Base-by-base conservation (phyloP, 148 eudicot genomes). In the Rheum nobile region DNA sequence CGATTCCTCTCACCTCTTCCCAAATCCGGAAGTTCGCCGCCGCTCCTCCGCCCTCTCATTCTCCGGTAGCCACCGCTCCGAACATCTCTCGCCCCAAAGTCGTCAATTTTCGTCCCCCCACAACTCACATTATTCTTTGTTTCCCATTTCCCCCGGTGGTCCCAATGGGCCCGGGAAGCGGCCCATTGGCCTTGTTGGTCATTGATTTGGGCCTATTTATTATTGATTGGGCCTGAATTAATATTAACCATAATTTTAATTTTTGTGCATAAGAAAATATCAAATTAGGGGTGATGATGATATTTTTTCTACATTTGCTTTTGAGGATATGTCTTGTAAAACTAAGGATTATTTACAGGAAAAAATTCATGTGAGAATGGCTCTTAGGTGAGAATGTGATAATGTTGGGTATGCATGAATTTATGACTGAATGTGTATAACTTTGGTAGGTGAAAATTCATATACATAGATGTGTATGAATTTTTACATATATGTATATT, bases 11-110 rank as follows among this genome's bases (percentile, higher is more conserved):
- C 61, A 12, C 67, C 35, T 57, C 67, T 16, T 32, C 70, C 6
- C 41, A 34, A 65, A 32, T 17, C 21, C 22, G 70, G 6, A 7
- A 73, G 41, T 52, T 24, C 38, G 22, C 72, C 68, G 37, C 39
- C 29, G 32, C 34, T 72, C n/a, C 80, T 70, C 35, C 59, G 52
- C 22, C 26, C 46, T 26, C 19, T 72, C 59, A 34, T 67, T 34
- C 38, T 24, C 17, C 48, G 48, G 6, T 24, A 4, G 9, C 67
- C 29, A 39, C 70, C 29, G 9, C 74, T 12, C 9, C 41, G 39
- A 84, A 82, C 48, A 73, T 79, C n/a, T 85, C 83, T 87, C 86
- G 83, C n/a, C 83, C 84, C 47, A 82, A 86, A 28, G 77, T 65
- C 41, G 78, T 80, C 34, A 82, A 77, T 9, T 83, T 85, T 34